Base-by-base conservation (phyloP, 768 basidiomycete species). In the Boletus insuetus region DNA sequence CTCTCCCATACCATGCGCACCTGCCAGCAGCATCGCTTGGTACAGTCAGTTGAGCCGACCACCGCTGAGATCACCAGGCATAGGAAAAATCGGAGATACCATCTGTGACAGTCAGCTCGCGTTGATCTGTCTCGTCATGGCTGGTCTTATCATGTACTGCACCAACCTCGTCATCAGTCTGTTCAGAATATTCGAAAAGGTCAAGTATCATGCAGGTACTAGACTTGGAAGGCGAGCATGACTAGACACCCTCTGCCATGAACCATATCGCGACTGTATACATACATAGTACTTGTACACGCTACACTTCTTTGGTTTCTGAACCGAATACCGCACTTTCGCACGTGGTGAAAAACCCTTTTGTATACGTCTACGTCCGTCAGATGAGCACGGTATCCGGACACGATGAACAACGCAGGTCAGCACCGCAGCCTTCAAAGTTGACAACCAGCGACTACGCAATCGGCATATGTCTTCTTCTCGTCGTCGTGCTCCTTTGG, bases 181-280 rank as follows among this genome's bases (percentile, higher is more conserved):
- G 24, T 94, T 84, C 73, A 78, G 91, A 59, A 91, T 94, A 54
- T 91, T 94, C 62, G 90, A 94, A 69, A 92, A 92, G 73, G 88
- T 93, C 58, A 93, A 94, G 72, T 86, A 86, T 64, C 83, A 82
- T 56, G 78, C 78, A 17, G 74, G 75, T 46, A 65, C 69, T 35
- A 58, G 26, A 9, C 26, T 29, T 9, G 26, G 70, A 35, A 63
- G 58, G 51, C 64, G 58, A 42, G 32, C 55, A 37, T 62, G 54
- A n/a, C 26, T 26, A 26, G 26, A 7, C n/a, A 31, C 26, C 10
- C 20, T 51, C n/a, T n/a, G n/a, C n/a, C n/a, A n/a, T n/a, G n/a
- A n/a, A 6, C n/a, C 19, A 22, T 44, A n/a, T n/a, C 22, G 3
- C 42, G 13, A 26, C 26, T 26, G 26, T 29, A 29, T 29, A 26